phyloP scores from a whole-genome alignment of 169 alveolate species.

The Eimeria maxima region DNA sequence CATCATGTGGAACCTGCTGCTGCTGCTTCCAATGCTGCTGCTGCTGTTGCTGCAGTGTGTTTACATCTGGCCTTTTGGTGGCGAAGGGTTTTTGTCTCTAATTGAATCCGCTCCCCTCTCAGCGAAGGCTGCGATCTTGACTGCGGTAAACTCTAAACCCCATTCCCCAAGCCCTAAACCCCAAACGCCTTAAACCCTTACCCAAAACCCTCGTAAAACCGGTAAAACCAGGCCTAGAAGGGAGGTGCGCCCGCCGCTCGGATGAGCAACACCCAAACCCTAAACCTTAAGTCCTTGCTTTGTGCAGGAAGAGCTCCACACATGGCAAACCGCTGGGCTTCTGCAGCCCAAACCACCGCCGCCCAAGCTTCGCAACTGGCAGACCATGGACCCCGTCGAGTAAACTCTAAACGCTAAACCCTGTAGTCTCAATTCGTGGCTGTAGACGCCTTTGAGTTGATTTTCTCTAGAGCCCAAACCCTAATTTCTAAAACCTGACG shows the following conservation, averaged over 20 bases:
- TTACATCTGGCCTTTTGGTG: neutral
- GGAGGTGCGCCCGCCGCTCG: neutral
- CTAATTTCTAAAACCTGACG: neutral
- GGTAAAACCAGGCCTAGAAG: neutral
- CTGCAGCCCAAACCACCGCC: conserved; percentile 44
- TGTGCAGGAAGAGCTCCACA: conserved; percentile 20
- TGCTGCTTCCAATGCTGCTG: conserved; percentile 57
- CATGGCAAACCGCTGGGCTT: conserved; percentile 15
- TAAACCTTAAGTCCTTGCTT: neutral
- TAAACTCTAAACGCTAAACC: conserved; percentile 50
- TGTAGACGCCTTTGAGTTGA: neutral
- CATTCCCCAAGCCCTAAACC: conserved; percentile 24
- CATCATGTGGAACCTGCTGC: neutral
- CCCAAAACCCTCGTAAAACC: neutral
- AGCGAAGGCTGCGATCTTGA: conserved; percentile 31
- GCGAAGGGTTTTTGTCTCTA: conserved; percentile 30
- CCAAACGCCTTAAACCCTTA: neutral
- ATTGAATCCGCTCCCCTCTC: conserved; percentile 41
- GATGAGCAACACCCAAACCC: neutral
- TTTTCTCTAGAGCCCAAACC: neutral
- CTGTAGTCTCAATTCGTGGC: neutral
- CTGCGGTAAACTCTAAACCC: conserved; percentile 57
- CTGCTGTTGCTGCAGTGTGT: conserved; percentile 59
- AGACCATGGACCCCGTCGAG: conserved; percentile 40
- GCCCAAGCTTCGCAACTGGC: conserved; percentile 52